These are phyloP conservation scores for Cystobasidium sp. DNA, from an alignment of 1,284 basidiomycete genomes.

Conservation along the genomic window DNA sequence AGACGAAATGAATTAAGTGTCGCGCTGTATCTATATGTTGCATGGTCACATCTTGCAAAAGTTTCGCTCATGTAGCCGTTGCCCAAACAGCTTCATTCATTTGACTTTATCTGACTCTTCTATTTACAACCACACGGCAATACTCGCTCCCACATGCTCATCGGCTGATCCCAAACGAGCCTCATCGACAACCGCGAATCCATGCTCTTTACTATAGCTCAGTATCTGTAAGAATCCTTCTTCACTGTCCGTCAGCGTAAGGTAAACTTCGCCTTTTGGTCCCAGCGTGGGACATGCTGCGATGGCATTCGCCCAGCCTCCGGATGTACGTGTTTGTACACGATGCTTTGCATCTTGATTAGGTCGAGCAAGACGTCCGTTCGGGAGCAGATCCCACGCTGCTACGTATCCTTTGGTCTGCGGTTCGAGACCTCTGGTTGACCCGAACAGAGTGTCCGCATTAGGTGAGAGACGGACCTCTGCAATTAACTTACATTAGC, in stretches of 20 bases:
- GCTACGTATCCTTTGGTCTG: slow-evolving; percentile 56
- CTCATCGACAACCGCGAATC: slow-evolving; percentile 32
- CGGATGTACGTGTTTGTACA: slow-evolving; percentile 57
- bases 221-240: slow-evolving; percentile 56
- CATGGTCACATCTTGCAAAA: too few relatives aligned
- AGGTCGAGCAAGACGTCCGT: slow-evolving; percentile 51
- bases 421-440: slow-evolving; percentile 56
- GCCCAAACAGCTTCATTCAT: not conserved
- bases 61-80: not conserved
- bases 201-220: slow-evolving; percentile 41
- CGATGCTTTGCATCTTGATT: slow-evolving; percentile 46
- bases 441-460: slow-evolving; percentile 55
- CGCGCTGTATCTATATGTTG: too few relatives aligned
- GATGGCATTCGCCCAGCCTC: slow-evolving; percentile 60
- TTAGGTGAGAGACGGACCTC: slow-evolving; percentile 43
- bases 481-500: slow-evolving; percentile 36
- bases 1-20: too few relatives aligned
- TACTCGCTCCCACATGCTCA: slow-evolving; percentile 31
- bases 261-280: slow-evolving; percentile 50
- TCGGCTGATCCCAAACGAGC: slow-evolving; percentile 23
- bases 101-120: not conserved
- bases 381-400: slow-evolving; percentile 53
- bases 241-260: slow-evolving; percentile 57
- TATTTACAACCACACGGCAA: slow-evolving; percentile 39
- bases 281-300: slow-evolving; percentile 54